Percentiles rank a stretch among this genome's conserved stretches.
phyloP scores from a whole-genome alignment of 805 yeast genomes.

The Sugiyamaella chiloensis region DNA sequence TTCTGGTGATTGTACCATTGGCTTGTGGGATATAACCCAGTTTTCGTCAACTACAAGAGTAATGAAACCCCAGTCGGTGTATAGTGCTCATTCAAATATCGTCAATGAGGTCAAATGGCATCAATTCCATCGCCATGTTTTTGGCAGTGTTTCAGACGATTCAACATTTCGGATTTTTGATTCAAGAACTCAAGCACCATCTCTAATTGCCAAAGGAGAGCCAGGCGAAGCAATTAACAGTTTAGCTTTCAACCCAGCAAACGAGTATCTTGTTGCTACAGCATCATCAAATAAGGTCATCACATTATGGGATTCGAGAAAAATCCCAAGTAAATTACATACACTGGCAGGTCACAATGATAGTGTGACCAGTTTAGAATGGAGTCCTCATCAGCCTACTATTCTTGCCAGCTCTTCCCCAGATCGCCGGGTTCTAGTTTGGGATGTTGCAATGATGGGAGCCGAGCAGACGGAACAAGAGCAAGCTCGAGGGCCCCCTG shows the following conservation, averaged over 20 bases:
- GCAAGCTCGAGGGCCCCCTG: conserved; percentile 28
- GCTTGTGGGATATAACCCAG: conserved; percentile 62
- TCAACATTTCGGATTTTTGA: conserved; percentile 52
- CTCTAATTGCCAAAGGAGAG: conserved; percentile 15
- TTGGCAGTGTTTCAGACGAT: conserved; percentile 68
- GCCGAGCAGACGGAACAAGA: conserved; percentile 15
- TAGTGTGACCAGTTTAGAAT: conserved; percentile 61
- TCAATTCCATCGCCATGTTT: conserved; percentile 55
- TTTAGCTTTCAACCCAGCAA: conserved; percentile 56
- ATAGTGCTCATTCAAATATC: conserved; percentile 43
- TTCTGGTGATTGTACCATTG: conserved; percentile 60
- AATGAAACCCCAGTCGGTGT: conserved; percentile 26
- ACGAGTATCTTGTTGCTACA: conserved; percentile 57
- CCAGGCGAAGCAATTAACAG: conserved; percentile 48
- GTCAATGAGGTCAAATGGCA: conserved; percentile 74
- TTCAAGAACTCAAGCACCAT: conserved; percentile 37
- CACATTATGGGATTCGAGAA: conserved; percentile 65
- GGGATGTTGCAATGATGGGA: conserved; percentile 45
- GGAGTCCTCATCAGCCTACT: conserved; percentile 60
- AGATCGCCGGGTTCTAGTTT: conserved; percentile 57
- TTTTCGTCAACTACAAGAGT: conserved; percentile 33
- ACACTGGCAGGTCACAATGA: conserved; percentile 45
- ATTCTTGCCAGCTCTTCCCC: conserved; percentile 64
- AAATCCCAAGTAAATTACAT: conserved; percentile 28
- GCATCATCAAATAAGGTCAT: conserved; percentile 62